Evolutionary conservation across 2,329 filamentous ascomycete genomes (phyloP).

Genomic region (Stromatinia cepivora): DNA sequence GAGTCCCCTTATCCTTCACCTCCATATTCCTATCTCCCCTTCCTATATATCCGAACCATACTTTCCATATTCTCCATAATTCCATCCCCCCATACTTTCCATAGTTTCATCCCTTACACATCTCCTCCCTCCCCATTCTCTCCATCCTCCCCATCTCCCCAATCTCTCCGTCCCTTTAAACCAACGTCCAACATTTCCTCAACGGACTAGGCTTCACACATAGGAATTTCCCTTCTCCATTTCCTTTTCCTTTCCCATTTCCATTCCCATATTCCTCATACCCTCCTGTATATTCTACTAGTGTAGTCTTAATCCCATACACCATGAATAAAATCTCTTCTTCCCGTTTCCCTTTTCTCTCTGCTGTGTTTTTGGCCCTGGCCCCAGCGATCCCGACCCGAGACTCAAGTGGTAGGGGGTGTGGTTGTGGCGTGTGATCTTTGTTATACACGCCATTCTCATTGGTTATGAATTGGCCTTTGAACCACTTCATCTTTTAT

Average conservation of each 20-base stretch:
- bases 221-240: background rate
- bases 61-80: background rate
- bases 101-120: no score
- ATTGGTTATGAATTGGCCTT: no score
- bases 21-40: no score
- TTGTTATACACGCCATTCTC: no score
- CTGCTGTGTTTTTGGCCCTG: background rate
- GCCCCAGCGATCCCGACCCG: background rate
- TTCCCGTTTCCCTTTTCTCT: background rate
- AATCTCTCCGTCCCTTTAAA: background rate
- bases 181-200: conserved; percentile 14
- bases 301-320: background rate
- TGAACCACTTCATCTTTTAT: no score
- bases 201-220: conserved; percentile 9
- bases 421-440: background rate
- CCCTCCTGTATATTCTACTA: background rate
- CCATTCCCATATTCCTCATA: background rate
- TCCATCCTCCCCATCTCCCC: background rate
- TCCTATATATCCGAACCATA: no score
- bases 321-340: background rate
- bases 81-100: background rate
- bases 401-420: background rate
- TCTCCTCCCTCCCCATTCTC: background rate
- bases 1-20: no score
- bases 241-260: no score